Evolutionary conservation across 176 grass and related monocot genomes (phyloP).

Genomic region (Puccinellia tenuiflora): DNA sequence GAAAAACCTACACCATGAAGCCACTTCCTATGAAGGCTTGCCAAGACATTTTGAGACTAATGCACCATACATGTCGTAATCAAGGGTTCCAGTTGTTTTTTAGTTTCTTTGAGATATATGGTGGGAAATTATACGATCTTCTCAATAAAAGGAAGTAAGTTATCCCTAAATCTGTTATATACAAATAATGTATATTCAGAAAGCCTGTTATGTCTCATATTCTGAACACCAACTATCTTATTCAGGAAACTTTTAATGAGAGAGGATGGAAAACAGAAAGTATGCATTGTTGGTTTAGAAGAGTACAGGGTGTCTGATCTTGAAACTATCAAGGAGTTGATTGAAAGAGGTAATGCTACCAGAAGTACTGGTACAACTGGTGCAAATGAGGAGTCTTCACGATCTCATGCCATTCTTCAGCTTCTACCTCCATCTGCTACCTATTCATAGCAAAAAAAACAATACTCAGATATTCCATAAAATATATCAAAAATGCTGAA

Average conservation of each 20-base stretch:
- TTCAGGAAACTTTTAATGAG: slow-evolving; percentile 97
- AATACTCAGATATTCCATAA: too few relatives aligned
- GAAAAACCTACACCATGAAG: slow-evolving; percentile 97
- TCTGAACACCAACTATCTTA: slow-evolving; percentile 13
- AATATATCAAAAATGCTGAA: too few relatives aligned
- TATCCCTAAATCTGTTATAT: not conserved
- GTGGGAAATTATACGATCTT: slow-evolving; percentile 95
- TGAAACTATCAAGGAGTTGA: slow-evolving; percentile 86
- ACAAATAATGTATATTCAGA: not conserved
- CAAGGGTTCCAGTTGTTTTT: slow-evolving; percentile 91
- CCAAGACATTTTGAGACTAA: slow-evolving; percentile 93
- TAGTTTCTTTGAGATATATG: slow-evolving; percentile 99
- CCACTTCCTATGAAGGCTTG: slow-evolving; percentile 94
- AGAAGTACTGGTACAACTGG: slow-evolving; percentile 96
- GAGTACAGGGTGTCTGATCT: slow-evolving; percentile 88
- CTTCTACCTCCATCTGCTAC: too few relatives aligned
- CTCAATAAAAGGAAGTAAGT: slow-evolving; percentile 89
- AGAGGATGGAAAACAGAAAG: slow-evolving; percentile 98
- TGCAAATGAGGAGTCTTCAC: slow-evolving; percentile 94
- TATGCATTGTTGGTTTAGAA: slow-evolving; percentile 94
- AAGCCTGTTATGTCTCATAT: not conserved
- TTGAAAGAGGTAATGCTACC: slow-evolving; percentile 86
- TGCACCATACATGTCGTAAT: slow-evolving; percentile 86
- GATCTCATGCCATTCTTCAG: slow-evolving; percentile 99
- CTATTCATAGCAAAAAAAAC: too few relatives aligned